Evolutionary conservation across 192 early-diverging fungal genomes (phyloP), one percentile per base, ranked within the genome.

Genomic region (Coemansia sp.): DNA sequence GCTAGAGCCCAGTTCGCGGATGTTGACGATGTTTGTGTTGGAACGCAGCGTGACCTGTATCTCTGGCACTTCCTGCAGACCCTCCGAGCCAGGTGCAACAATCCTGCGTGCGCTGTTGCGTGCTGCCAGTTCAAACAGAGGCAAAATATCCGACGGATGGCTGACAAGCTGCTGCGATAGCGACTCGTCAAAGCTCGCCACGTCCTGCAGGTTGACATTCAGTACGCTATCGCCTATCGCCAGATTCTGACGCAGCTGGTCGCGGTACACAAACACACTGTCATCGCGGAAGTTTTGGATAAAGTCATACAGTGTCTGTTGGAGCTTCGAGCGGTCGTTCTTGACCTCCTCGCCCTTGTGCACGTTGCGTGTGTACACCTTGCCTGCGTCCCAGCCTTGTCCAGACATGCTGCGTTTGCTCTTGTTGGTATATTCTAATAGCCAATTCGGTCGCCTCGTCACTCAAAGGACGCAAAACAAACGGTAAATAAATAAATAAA

Each of bases 1-100:
- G 67, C 86, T 71, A 77, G 94, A 94, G 74, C 93, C 92, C 39
- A 99, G 84, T 61, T 93, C 89, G 69, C 98, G 87, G 58, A 99
- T 94, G 56, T 93, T 91, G 39, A 93, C 87, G 43, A 93, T 86
- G 76, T 93, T 93, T 51, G 93, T 90, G 69, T 89, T 91, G 20
- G 94, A 95, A 17, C 70, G 73, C 40, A 99, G 75, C 64, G 90
- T 92, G 12, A 99, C 93, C 82, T 99, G 97, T 71, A 88, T 92
- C 67, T 95, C 90, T 9, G 93, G 93, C 11, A 91, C 75, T 7
- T 88, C 89, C 6, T 84, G 72, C 44, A 86, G 84, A 5, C 77
- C 77, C 43, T 69, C 74, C 11, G 88, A 67, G 22, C 85, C 87
- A 9, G 86, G 70, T 60, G 84, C 79, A 53, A 91, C 69, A 48